Conservation (phyloP, 2,329 filamentous ascomycete species). For the Huntiella decipiens region DNA sequence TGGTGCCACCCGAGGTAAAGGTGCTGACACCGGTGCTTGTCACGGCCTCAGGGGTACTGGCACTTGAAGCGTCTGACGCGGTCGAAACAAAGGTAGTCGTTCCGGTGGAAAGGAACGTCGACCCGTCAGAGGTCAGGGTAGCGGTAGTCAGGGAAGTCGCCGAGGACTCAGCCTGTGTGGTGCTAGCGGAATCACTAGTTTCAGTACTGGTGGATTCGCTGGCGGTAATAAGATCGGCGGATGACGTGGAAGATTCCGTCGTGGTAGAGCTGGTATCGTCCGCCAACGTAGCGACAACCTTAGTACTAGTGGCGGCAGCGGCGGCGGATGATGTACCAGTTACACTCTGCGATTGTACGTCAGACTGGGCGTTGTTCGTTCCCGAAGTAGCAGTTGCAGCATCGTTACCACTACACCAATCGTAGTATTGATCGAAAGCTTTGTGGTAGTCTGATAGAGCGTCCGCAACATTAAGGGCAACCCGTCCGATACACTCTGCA, state of each 20-base stretch:
- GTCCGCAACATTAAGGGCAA: not conserved
- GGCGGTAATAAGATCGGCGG: not conserved
- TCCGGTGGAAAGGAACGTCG: not conserved
- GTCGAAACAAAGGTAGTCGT: not conserved
- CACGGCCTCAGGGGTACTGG: not conserved
- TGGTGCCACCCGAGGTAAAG: constrained; percentile 13
- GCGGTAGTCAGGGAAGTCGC: not conserved
- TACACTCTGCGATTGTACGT: no score
- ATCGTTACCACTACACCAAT: not conserved
- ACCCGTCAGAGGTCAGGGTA: not conserved
- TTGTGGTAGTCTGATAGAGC: not conserved
- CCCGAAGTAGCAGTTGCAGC: not conserved
- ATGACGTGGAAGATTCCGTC: not conserved
- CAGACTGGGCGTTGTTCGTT: not conserved
- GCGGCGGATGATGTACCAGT: not conserved
- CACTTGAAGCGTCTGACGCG: not conserved
- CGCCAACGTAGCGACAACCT: no score
- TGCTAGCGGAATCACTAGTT: no score
- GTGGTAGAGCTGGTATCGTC: not conserved
- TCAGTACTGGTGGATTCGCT: not conserved
- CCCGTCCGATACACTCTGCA: no score
- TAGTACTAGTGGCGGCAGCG: not conserved
- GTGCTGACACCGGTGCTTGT: not conserved
- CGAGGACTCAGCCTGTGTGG: no score
- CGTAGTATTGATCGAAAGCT: not conserved